Evolutionary conservation across 2,329 filamentous ascomycete genomes (phyloP), one percentile per base, ranked within the genome.

Genomic region (Chaetomium olivaceum): DNA sequence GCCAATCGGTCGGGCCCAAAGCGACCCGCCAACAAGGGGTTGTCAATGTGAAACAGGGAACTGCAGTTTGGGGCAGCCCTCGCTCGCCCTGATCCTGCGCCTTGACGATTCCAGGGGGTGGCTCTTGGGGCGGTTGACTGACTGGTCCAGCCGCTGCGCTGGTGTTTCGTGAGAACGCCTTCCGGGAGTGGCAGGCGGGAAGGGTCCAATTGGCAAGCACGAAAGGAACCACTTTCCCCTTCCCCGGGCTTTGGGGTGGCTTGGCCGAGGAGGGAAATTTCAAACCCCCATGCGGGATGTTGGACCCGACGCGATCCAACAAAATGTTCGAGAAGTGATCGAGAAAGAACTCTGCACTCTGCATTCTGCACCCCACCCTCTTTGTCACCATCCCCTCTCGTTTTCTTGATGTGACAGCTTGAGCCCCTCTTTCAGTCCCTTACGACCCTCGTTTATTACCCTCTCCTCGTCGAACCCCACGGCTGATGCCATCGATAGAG

Each of bases 31-130:
- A 27, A 54, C 57, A 48, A 59, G 62, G 67, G 61, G 63, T 23
- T 16, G 25, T 16, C 6, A 43, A 64, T 33, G 51, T 68, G 67
- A 68, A 68, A 68, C 67, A 65, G 57, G 64, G 57, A 60, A 61
- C 39, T 58, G 29, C 23, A 21, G 59, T 25, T 23, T 52, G 7
- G 21, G 39, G 29, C 11, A 16, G 43, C 16, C 14, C 25, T 55
- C 39, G 27, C 36, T 14, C 27, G 3, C 36, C 39, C 16, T 19
- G 39, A 43, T 43, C 39, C 39, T 43, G 16, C 39, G 39, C 39
- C 39, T 19, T 43, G 16, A n/a, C 3, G 39, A 7, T 7, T 19
- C 39, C 16, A 19, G 39, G 39, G 39, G 39, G 36, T 39, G 16
- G 16, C 16, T 43, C 39, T 43, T n/a, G 39, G 39, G 39, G 39